Evolutionary conservation across 345 rosid genomes (phyloP), one percentile per base, ranked within the genome.

Genomic region (Populus tremula): DNA sequence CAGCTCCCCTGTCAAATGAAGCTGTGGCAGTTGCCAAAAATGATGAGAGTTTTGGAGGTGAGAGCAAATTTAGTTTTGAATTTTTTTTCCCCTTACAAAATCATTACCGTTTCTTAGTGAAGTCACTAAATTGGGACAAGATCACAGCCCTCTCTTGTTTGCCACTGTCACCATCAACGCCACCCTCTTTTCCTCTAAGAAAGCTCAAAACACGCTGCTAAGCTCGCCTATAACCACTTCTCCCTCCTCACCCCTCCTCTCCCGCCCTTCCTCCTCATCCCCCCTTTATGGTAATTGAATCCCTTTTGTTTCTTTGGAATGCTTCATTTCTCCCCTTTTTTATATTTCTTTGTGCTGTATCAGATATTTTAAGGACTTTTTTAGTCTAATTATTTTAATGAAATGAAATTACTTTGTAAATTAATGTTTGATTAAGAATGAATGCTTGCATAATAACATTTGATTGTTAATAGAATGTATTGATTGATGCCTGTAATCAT

Each of bases 171-270:
- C 71, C 21, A 79, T 89, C 14, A 78, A 85, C 33, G 76, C 63
- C 74, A 13, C 12, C 31, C 20, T 76, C 2, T 89, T 87, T 71
- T 67, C 41, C 27, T 39, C 88, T 2, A 89, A 86, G 70, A 73
- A 78, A 6, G 88, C 89, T 3, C 88, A 89, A 35, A 86, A 85
- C 54, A 85, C 5, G 88, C 87, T 12, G 92, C 90, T 14, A 56
- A 59, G 14, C 50, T 80, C 70, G 90, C 92, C 31, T 36, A 77
- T 27, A 67, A 41, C 21, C 80, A 83, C 50, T 76, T 86, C 83
- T 49, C 72, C 13, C 2, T 20, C 71, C 4, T 41, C 71, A 4
- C 5, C 1, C 31, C 31, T 29, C 31, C 2, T 29, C 31, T 31
- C 33, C 3, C 33, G 3, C 33, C 33, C 2, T n/a, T 5, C 8